These are phyloP conservation scores for Yamagishiella unicocca DNA, from an alignment of 139 green algal genomes.

Conservation along the genomic window DNA sequence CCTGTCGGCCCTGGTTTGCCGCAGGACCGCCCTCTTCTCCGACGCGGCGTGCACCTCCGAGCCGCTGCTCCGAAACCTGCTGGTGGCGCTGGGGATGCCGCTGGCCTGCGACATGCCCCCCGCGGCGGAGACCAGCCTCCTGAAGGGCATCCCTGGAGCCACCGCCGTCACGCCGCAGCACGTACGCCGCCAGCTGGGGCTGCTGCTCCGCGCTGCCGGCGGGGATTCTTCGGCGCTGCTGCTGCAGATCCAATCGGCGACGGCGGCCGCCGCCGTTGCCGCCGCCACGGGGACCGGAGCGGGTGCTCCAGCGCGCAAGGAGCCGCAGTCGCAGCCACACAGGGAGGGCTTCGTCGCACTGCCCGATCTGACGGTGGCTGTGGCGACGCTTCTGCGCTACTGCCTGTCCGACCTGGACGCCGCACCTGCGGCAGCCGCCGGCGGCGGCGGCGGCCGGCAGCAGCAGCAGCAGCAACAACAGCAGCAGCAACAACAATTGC, in stretches of 20 bases:
- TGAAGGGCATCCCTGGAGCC: constrained; percentile 28
- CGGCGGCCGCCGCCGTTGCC: not conserved
- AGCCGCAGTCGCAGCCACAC: not conserved
- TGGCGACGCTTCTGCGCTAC: constrained; percentile 68
- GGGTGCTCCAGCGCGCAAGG: not conserved
- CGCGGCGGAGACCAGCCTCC: constrained; percentile 14
- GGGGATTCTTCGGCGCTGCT: constrained; percentile 2
- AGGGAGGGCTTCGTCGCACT: not conserved
- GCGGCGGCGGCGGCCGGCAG: not conserved
- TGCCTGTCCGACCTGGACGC: constrained; percentile 68
- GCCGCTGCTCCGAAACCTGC: constrained; percentile 42
- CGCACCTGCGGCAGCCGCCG: not conserved
- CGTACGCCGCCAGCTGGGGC: constrained; percentile 42
- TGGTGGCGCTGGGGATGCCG: constrained; percentile 54
- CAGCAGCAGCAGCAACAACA: constrained; percentile 16
- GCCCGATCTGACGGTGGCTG: constrained; percentile 31
- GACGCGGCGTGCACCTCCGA: constrained; percentile 38
- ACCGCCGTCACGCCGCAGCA: constrained; percentile 1
- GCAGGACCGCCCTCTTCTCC: constrained; percentile 46
- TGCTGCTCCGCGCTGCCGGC: constrained; percentile 13
- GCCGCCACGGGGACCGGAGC: no score
- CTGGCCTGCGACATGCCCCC: constrained; percentile 49
- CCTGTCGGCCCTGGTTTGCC: not conserved
- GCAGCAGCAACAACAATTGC: not conserved
- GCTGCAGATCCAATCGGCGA: not conserved